phyloP scores from a whole-genome alignment of 257 asterid genomes.

The Solanum rostratum region DNA sequence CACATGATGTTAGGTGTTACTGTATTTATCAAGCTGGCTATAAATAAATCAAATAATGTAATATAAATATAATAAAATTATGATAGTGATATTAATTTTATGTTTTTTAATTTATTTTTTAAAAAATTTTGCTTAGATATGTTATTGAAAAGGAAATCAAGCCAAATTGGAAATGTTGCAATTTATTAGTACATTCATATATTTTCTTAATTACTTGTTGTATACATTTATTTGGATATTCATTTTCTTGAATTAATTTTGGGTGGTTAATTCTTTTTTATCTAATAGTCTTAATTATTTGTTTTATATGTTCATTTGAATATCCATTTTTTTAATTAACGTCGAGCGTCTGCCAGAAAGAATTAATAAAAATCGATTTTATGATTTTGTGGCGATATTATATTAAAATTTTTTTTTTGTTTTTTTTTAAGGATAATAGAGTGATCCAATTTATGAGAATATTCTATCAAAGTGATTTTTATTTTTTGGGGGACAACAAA shows the following conservation, averaged over 20 bases:
- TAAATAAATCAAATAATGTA: neutral
- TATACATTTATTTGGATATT: neutral
- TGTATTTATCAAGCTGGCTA: neutral
- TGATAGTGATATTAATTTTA: neutral
- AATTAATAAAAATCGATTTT: no score
- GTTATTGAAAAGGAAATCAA: neutral
- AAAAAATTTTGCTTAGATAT: neutral
- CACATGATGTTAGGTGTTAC: neutral
- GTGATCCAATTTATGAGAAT: no score
- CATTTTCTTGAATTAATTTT: neutral
- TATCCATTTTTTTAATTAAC: no score
- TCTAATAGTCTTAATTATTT: no score
- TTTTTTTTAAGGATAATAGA: no score
- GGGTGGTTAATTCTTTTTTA: no score
- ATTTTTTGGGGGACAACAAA: no score
- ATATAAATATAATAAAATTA: neutral
- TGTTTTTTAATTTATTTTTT: neutral
- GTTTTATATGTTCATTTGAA: no score
- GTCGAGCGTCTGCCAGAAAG: no score
- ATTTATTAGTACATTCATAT: neutral
- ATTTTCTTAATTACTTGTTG: neutral
- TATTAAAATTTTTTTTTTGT: no score
- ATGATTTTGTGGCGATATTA: no score
- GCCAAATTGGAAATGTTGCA: neutral
- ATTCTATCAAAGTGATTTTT: no score